Base-by-base conservation (phyloP, 306 rosid genomes). In the Luffa acutangula region DNA sequence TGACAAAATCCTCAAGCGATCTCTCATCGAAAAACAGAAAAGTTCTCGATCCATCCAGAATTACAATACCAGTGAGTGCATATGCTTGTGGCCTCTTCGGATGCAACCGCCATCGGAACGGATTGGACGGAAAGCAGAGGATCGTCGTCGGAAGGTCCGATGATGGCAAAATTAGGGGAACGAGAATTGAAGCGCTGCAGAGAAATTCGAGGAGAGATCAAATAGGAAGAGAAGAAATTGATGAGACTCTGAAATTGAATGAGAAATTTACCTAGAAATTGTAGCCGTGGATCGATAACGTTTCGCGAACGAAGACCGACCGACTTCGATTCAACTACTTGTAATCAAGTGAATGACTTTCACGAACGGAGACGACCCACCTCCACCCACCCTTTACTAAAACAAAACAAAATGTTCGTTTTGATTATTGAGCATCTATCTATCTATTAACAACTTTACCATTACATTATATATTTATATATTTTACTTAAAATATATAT, bases 41-140 rank as follows among this genome's bases (percentile, higher is more conserved):
- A 2, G 31, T 1, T 17, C 4, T 18, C 58, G 43, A 72, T 72
- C 59, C 59, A 25, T 13, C 13, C 63, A 46, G 41, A 11, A 42
- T 67, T 78, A 77, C 77, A 37, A 60, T 89, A 95, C 98, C 98
- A 95, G 97, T 95, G 97, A 85, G 80, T 34, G 85, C 98, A 95
- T 51, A 77, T 34, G 67, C 81, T 87, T 52, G 87, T 79, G 81
- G 84, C 81, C 66, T 89, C 93, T 73, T 90, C 94, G 36, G 88
- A 86, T 69, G 79, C 87, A 85, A 74, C 80, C 48, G 91, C 96
- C 98, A 95, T 95, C 64, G 78, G 43, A 82, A 80, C 78, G 37
- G 37, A 74, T 51, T 51, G 56, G 41, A 76, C 58, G 21, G 1
- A n/a, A 12, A 54, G 17, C 25, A 73, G 31, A 34, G 76, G 83